Evolutionary conservation across 768 basidiomycete species (phyloP), one percentile per base, ranked within the genome.

Genomic region (Collybia mongolica): DNA sequence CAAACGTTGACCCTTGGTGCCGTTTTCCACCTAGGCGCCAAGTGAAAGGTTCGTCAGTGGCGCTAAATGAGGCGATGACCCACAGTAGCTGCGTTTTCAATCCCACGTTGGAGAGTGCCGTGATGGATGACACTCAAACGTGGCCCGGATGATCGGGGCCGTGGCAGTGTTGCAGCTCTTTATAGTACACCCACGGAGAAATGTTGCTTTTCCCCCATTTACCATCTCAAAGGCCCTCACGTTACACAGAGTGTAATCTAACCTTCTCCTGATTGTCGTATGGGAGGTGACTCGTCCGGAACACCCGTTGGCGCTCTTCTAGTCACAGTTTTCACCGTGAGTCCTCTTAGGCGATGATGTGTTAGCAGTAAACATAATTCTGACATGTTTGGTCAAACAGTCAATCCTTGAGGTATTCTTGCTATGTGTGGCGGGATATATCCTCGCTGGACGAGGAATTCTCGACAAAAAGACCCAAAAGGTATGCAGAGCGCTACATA

Each of bases 381-480:
- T 32, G 32, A 32, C 11, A 32, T 14, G 11, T 32, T 32, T 9
- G 14, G 14, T 32, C 11, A 9, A 23, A 50, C 45, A 95, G 92
- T 92, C 92, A 7, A 93, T 96, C 53, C 72, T 90, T 24, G 84
- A 96, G 68, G 94, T 97, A 39, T 90, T 94, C 63, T 56, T 96
- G 38, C 73, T 94, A 51, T 95, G 92, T 71, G 61, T 90, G 3
- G 86, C 89, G 0, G 93, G 93, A 1, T 93, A 89, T 64, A 72
- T 85, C 20, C 84, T 98, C 35, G 91, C 95, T 1, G 67, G 75
- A 48, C 77, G 76, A 23, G 90, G 89, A 20, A 84, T 98, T 40
- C 79, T 96, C 15, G 93, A 98, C 63, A 93, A 93, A 64, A 81
- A 80, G 52, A 92, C 90, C 0, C 94, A 95, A 69, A 91, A 90